Evolutionary conservation across 2,329 filamentous ascomycete genomes (phyloP), one percentile per base, ranked within the genome.

Genomic region (Fusarium oxysporum): DNA sequence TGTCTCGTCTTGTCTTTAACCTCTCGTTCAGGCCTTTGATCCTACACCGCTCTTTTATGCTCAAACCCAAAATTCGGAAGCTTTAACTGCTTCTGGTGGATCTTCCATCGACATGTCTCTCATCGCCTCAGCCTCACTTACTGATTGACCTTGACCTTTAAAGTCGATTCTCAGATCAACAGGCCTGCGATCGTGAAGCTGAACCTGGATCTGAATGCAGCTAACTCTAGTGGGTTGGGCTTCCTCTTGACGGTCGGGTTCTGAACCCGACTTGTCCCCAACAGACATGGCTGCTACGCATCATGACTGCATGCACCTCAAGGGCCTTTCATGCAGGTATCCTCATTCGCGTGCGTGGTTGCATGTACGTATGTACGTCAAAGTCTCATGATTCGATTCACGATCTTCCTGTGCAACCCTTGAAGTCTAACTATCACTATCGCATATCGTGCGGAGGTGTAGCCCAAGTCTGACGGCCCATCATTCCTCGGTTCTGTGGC

Each of bases 31-130:
- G 68, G 60, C 62, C 70, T 68, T 62, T 44, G 64, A 53, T 71
- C 50, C 74, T 73, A 73, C 76, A 77, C 76, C 76, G 76, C 76
- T 77, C 62, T 77, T 77, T 77, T 65, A 72, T 66, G 25, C 58
- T 71, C 59, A 71, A 71, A 74, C 68, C 66, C 67, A 65, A 71
- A 73, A 69, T 72, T 70, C 45, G 53, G 62, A 47, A 55, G 62
- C 68, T 62, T 73, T 65, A 21, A 63, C 64, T 68, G 35, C 21
- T 60, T 65, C 48, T 56, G 44, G 71, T 74, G 62, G 72, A 77
- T 77, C 50, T 54, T 65, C 57, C 54, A 58, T 45, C 62, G 48
- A 67, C 59, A 63, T 66, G 69, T 70, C 62, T 75, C 43, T 77
- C 28, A 59, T 50, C 68, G 61, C 58, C 54, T 66, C 53, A 67